These are phyloP conservation scores for Gentiana macrophylla DNA, from an alignment of 257 asterid genomes.

Conservation along the genomic window DNA sequence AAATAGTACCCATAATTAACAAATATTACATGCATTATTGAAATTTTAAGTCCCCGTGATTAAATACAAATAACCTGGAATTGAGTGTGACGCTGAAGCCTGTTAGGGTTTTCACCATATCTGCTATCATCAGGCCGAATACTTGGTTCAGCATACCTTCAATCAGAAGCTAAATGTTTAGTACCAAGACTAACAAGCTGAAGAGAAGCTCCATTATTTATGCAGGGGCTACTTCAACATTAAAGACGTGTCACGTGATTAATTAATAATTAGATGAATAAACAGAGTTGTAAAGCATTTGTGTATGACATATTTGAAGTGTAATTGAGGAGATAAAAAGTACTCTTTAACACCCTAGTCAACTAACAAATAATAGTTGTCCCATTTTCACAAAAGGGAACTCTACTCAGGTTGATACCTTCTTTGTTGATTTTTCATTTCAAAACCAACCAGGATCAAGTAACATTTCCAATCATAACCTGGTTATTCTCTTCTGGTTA, in stretches of 20 bases:
- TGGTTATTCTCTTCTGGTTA: no score
- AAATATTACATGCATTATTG: background rate
- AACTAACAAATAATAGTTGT: no score
- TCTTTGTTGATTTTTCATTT: no score
- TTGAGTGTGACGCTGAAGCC: constrained; percentile 98
- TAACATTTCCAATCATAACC: no score
- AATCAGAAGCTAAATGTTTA: constrained; percentile 38
- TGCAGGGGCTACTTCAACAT: background rate
- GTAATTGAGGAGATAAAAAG: no score
- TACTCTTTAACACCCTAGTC: no score
- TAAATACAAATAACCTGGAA: constrained; percentile 52
- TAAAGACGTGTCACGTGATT: background rate
- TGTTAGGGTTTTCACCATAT: constrained; percentile 96
- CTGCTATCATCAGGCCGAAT: constrained; percentile 98
- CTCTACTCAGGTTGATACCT: no score
- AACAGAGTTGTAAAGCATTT: no score
- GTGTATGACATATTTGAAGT: no score
- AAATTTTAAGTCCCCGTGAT: background rate
- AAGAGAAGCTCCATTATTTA: background rate
- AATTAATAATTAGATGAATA: background rate
- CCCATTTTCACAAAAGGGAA: no score
- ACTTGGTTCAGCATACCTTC: constrained; percentile 95
- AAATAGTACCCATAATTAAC: constrained; percentile 17
- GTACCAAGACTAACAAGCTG: constrained; percentile 12
- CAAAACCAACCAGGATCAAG: no score